Evolutionary conservation across 129 eudicot genomes (phyloP).

Genomic region (Flaveria trinervia): DNA sequence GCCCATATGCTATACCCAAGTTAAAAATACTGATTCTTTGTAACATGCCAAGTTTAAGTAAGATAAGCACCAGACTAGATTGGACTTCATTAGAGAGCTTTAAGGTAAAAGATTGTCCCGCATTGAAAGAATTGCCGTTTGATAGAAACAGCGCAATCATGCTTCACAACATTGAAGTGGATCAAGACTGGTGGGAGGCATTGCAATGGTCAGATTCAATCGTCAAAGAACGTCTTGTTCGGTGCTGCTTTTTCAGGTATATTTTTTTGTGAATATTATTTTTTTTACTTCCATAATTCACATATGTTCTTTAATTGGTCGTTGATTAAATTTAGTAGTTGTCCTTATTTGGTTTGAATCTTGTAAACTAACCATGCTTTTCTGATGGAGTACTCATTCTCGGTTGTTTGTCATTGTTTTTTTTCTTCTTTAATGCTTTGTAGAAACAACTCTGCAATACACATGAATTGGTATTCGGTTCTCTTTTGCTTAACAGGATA

Average conservation of each 20-base stretch:
- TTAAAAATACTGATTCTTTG: slow-evolving; percentile 22
- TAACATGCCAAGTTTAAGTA: slow-evolving; percentile 23
- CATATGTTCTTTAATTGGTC: too few relatives aligned
- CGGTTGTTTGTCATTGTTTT: too few relatives aligned
- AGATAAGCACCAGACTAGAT: slow-evolving; percentile 14
- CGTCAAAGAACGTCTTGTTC: slow-evolving; percentile 17
- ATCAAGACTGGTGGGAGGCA: slow-evolving; percentile 23
- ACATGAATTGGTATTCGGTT: too few relatives aligned
- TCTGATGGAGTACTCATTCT: too few relatives aligned
- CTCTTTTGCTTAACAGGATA: too few relatives aligned
- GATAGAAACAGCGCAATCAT: slow-evolving; percentile 14
- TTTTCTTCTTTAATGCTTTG: too few relatives aligned
- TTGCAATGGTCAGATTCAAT: slow-evolving; percentile 19
- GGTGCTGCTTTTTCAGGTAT: slow-evolving; percentile 21
- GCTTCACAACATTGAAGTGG: slow-evolving; percentile 27
- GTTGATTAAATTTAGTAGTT: too few relatives aligned
- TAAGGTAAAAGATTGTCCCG: slow-evolving; percentile 24
- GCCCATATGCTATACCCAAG: slow-evolving; percentile 11
- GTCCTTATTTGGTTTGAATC: too few relatives aligned
- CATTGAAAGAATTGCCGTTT: slow-evolving; percentile 31
- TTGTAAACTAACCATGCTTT: too few relatives aligned
- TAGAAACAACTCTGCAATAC: too few relatives aligned
- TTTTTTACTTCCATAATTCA: too few relatives aligned
- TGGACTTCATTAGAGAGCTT: slow-evolving; percentile 24
- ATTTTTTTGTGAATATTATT: not conserved